Evolutionary conservation across 2,329 filamentous ascomycete species (phyloP).

Genomic region (Alternaria burnsii): DNA sequence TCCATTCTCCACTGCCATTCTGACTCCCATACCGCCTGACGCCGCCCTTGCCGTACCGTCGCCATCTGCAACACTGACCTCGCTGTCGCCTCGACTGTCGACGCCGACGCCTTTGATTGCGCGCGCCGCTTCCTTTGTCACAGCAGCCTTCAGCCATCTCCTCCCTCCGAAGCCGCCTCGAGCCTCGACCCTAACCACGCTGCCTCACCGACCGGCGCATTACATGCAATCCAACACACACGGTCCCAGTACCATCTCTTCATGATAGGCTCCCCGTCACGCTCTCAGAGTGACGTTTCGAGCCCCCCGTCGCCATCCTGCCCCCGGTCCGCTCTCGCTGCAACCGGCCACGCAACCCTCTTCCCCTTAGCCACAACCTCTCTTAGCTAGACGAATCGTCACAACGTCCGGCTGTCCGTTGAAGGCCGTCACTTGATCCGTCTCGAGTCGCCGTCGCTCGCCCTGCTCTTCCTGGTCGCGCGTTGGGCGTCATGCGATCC

Average conservation of each 20-base stretch:
- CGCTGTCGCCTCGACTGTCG: conserved; percentile 27
- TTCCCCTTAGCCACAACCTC: conserved; percentile 27
- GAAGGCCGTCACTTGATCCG: conserved; percentile 33
- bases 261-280: conserved; percentile 28
- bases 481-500: conserved; percentile 55
- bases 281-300: conserved; percentile 28
- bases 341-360: conserved; percentile 41
- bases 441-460: conserved; percentile 35
- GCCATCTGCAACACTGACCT: conserved; percentile 21
- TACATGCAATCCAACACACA: conserved; percentile 26
- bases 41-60: conserved; percentile 23
- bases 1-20: conserved; percentile 30
- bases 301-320: conserved; percentile 34
- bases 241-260: conserved; percentile 23
- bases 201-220: conserved; percentile 36
- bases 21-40: conserved; percentile 36
- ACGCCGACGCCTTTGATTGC: conserved; percentile 20
- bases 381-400: conserved; percentile 16
- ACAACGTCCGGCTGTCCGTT: conserved; percentile 21
- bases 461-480: conserved; percentile 42
- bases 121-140: conserved; percentile 42
- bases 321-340: conserved; percentile 27
- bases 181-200: conserved; percentile 30
- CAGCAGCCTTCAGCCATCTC: conserved; percentile 26
- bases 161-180: conserved; percentile 37